Evolutionary conservation across 768 basidiomycete genomes (phyloP).

Genomic region (Rhizopogon roseolus): DNA sequence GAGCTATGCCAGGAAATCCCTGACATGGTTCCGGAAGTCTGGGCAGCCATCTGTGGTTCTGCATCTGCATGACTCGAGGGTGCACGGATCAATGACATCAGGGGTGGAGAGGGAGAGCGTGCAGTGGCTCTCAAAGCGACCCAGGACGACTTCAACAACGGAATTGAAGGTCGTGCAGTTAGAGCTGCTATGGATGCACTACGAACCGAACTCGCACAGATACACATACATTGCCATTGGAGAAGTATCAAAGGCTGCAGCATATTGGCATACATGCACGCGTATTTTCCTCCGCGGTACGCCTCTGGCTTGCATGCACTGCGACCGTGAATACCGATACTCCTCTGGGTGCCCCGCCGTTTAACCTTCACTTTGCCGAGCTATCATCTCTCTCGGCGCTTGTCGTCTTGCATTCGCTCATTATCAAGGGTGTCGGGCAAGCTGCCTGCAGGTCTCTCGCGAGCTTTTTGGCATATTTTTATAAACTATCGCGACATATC

Average conservation of each 20-base stretch:
- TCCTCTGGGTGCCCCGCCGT: slow-evolving; percentile 47
- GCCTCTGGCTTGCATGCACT: slow-evolving; percentile 62
- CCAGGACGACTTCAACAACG: slow-evolving; percentile 35
- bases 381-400: slow-evolving; percentile 50
- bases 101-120: slow-evolving; percentile 63
- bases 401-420: slow-evolving; percentile 38
- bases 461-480: slow-evolving; percentile 46
- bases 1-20: slow-evolving; percentile 32
- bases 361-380: slow-evolving; percentile 51
- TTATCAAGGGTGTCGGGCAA: not conserved
- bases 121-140: slow-evolving; percentile 29
- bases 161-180: slow-evolving; percentile 33
- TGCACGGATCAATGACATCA: slow-evolving; percentile 61
- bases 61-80: slow-evolving; percentile 75
- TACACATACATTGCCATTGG: not conserved
- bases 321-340: slow-evolving; percentile 36
- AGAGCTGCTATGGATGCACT: slow-evolving; percentile 29
- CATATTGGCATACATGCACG: slow-evolving; percentile 30
- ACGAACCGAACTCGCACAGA: slow-evolving; percentile 19
- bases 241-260: slow-evolving; percentile 7
- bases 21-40: slow-evolving; percentile 22
- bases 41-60: slow-evolving; percentile 33
- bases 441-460: slow-evolving; percentile 45
- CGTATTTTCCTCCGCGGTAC: slow-evolving; percentile 43
- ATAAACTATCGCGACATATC: slow-evolving; percentile 52